A percentile compares a stretch with the other conserved stretches of the same genome.
Conservation (phyloP, 1,284 basidiomycete species). For the Tetrapyrgos nigripes region DNA sequence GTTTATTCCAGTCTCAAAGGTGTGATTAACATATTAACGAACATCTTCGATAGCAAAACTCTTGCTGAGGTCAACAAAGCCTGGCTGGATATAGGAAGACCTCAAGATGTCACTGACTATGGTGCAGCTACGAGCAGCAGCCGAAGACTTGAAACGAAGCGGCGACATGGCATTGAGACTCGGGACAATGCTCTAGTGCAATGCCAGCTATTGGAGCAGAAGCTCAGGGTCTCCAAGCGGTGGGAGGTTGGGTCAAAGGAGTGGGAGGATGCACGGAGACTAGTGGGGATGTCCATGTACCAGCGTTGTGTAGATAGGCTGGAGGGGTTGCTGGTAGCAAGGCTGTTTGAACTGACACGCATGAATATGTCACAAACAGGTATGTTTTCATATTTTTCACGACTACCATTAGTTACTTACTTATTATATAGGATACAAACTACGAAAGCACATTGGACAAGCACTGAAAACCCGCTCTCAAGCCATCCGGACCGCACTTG, state of each 20-base stretch:
- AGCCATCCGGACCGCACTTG: slow-evolving; percentile 24
- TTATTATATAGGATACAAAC: slow-evolving; percentile 27
- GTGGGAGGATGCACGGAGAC: neutral
- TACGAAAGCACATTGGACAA: slow-evolving; percentile 26
- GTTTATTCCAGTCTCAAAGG: slow-evolving; percentile 5
- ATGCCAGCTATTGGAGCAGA: neutral
- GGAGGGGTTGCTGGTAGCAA: too few species aligned
- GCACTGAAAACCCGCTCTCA: slow-evolving; percentile 25
- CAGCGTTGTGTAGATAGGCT: slow-evolving; percentile 7
- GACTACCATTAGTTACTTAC: neutral
- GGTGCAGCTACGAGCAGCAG: neutral
- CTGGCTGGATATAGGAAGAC: too few species aligned
- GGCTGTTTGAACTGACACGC: neutral
- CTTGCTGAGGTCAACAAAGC: too few species aligned
- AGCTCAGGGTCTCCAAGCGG: too few species aligned
- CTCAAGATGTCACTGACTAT: neutral
- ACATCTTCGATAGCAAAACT: neutral
- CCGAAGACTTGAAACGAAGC: neutral
- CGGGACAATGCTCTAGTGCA: neutral
- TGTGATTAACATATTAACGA: neutral
- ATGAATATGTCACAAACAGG: slow-evolving; percentile 16
- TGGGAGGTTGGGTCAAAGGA: too few species aligned
- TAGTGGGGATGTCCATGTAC: neutral
- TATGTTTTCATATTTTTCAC: neutral
- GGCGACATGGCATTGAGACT: neutral